These are phyloP conservation scores for Annulohypoxylon maeteangense DNA, from an alignment of 495 filamentous ascomycete genomes.

Conservation along the genomic window DNA sequence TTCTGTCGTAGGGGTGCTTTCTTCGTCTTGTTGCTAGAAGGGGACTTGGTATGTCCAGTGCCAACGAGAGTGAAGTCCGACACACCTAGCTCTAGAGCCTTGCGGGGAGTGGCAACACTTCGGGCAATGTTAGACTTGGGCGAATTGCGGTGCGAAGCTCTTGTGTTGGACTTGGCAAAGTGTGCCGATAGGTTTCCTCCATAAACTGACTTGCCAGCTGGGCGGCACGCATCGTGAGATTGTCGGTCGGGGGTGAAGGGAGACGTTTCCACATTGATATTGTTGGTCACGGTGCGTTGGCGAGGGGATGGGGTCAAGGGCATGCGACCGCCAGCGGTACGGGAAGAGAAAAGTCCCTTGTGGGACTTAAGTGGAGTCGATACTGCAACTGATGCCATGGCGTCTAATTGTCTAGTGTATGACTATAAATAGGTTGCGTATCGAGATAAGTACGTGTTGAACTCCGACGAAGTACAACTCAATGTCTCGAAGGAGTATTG, in stretches of 20 bases:
- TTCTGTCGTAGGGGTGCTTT: constrained; percentile 71
- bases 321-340: constrained; percentile 93
- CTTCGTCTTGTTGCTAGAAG: constrained; percentile 72
- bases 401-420: constrained; percentile 49
- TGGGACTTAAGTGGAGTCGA: constrained; percentile 95
- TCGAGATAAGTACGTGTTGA: constrained; percentile 39
- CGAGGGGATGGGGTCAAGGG: constrained; percentile 93
- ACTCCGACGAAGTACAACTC: constrained; percentile 59
- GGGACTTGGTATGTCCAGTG: constrained; percentile 76
- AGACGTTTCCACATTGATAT: constrained; percentile 68
- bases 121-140: constrained; percentile 96
- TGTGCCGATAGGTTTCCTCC: constrained; percentile 76
- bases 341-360: constrained; percentile 88
- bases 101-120: constrained; percentile 70
- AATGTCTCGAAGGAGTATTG: constrained; percentile 57
- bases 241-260: constrained; percentile 84
- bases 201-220: constrained; percentile 74
- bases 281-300: constrained; percentile 54
- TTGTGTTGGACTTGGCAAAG: constrained; percentile 73
- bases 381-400: constrained; percentile 89
- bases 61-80: constrained; percentile 93
- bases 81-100: constrained; percentile 87
- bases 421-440: constrained; percentile 50
- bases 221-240: constrained; percentile 60
- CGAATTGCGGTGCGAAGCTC: constrained; percentile 73